Percentiles rank a stretch among this genome's conserved stretches.
Evolutionary conservation across 2,329 filamentous ascomycete species (phyloP).

Genomic region (Sclerotinia glacialis): DNA sequence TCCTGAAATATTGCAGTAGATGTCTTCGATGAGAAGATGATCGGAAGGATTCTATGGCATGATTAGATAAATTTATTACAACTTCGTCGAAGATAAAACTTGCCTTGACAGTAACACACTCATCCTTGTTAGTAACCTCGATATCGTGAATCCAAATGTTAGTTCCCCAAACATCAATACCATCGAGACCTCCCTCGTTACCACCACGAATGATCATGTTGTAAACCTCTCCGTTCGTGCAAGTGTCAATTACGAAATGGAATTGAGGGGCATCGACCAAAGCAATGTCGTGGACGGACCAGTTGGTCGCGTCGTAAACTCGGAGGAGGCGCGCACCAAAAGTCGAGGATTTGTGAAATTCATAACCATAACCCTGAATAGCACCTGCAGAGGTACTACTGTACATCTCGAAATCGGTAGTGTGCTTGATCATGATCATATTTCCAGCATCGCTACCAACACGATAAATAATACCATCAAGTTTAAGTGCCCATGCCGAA

Average conservation of each 20-base stretch:
- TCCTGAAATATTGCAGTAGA: slow-evolving; percentile 61
- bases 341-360: slow-evolving; percentile 45
- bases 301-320: slow-evolving; percentile 27
- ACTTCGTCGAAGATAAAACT: slow-evolving; percentile 27
- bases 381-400: slow-evolving; percentile 51
- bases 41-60: slow-evolving; percentile 49
- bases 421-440: slow-evolving; percentile 52
- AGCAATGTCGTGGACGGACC: slow-evolving; percentile 33
- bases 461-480: slow-evolving; percentile 53
- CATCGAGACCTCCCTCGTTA: slow-evolving; percentile 52
- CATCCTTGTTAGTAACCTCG: slow-evolving; percentile 61
- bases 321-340: slow-evolving; percentile 31
- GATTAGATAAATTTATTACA: slow-evolving; percentile 36
- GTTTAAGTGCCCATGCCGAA: slow-evolving; percentile 49
- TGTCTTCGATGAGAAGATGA: slow-evolving; percentile 57
- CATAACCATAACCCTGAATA: slow-evolving; percentile 52
- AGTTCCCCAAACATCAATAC: slow-evolving; percentile 53
- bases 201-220: slow-evolving; percentile 55
- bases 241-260: slow-evolving; percentile 51
- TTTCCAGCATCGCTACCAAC: slow-evolving; percentile 48
- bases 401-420: slow-evolving; percentile 53
- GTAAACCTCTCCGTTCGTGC: slow-evolving; percentile 52
- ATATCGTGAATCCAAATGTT: slow-evolving; percentile 60
- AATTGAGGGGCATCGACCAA: slow-evolving; percentile 33
- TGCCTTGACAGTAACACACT: slow-evolving; percentile 55